phyloP scores from a whole-genome alignment of 1,284 basidiomycete genomes.

The Uromyces viciae-fabae region DNA sequence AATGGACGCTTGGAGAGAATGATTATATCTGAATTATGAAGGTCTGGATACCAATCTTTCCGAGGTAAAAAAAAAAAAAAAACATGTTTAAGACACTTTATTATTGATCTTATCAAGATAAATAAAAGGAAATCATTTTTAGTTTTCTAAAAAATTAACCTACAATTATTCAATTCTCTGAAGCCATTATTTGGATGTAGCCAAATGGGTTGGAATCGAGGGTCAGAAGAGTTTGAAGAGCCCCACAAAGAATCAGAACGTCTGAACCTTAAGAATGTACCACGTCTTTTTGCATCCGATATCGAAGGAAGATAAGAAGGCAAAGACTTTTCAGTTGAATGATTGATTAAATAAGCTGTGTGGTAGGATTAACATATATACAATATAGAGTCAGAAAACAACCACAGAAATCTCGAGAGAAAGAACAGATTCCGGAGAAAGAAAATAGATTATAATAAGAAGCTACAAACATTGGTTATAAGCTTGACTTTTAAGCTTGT shows the following conservation, averaged over 20 bases:
- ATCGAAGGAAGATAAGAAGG: not conserved
- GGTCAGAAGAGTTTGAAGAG: constrained; percentile 25
- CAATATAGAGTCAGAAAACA: not conserved
- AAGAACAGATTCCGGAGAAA: too few relatives aligned
- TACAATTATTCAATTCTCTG: constrained; percentile 52
- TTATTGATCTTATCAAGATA: not conserved
- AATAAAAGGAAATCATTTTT: not conserved
- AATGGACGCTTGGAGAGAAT: constrained; percentile 51
- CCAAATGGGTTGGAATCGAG: constrained; percentile 31
- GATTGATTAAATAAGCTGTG: not conserved
- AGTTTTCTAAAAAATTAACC: constrained; percentile 12
- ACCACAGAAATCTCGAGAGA: not conserved
- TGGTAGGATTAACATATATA: not conserved
- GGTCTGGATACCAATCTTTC: constrained; percentile 48
- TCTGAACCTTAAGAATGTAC: constrained; percentile 51
- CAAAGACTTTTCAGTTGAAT: not conserved
- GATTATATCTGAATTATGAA: constrained; percentile 50
- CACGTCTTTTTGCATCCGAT: constrained; percentile 39
- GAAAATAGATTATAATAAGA: not conserved
- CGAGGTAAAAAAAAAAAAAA: not conserved
- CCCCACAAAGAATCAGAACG: constrained; percentile 51
- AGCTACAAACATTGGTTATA: constrained; percentile 8
- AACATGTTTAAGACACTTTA: not conserved
- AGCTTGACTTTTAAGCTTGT: constrained; percentile 47
- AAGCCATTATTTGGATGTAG: constrained; percentile 49